Percentiles rank a stretch among this genome's conserved stretches.
Evolutionary conservation across 1,284 basidiomycete genomes (phyloP).

Genomic region (Peniophora sp.): DNA sequence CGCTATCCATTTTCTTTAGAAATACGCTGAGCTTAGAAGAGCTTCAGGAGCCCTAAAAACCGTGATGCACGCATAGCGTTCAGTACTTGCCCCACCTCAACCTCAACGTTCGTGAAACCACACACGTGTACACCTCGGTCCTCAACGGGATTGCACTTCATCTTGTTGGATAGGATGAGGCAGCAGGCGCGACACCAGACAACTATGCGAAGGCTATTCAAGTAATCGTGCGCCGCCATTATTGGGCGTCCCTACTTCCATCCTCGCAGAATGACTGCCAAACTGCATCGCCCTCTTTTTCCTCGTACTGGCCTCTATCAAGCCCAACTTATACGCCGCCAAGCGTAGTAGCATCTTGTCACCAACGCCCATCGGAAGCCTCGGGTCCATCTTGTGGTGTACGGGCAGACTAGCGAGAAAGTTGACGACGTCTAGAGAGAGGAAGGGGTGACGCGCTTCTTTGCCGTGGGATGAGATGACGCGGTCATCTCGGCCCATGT

Average conservation of each 20-base stretch:
- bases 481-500: constrained; percentile 91
- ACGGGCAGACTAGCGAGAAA: constrained; percentile 74
- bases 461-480: constrained; percentile 84
- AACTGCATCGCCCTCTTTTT: constrained; percentile 98
- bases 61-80: too few relatives aligned
- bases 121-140: too few relatives aligned
- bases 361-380: constrained; percentile 61
- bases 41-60: too few relatives aligned
- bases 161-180: too few relatives aligned
- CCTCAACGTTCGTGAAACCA: too few relatives aligned
- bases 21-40: too few relatives aligned
- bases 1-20: too few relatives aligned
- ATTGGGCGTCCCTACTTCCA: constrained; percentile 55
- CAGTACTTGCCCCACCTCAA: too few relatives aligned
- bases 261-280: constrained; percentile 87
- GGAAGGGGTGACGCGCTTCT: constrained; percentile 87
- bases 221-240: constrained; percentile 43
- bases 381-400: constrained; percentile 72
- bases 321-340: constrained; percentile 59
- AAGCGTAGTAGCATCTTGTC: constrained; percentile 84
- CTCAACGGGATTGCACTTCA: too few relatives aligned
- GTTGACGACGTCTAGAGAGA: constrained; percentile 71
- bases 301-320: constrained; percentile 58
- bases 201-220: too few relatives aligned
- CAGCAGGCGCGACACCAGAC: too few relatives aligned